These are phyloP conservation scores for Malassezia furfur DNA, from an alignment of 1,284 basidiomycete genomes.

Conservation along the genomic window DNA sequence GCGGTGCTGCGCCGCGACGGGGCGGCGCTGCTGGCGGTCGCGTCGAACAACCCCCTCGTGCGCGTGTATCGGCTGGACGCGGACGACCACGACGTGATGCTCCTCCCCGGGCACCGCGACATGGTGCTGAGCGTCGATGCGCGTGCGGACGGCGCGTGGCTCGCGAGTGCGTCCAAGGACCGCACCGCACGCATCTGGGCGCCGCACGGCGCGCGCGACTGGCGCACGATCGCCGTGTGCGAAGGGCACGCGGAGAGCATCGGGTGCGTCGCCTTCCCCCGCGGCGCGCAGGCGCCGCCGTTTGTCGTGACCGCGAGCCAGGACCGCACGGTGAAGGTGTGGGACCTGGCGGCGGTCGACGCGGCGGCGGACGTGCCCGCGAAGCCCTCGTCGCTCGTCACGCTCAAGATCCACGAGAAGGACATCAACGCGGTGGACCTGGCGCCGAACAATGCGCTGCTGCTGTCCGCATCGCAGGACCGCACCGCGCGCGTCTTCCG, in stretches of 20 bases:
- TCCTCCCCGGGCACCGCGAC: slow-evolving; percentile 60
- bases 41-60: slow-evolving; percentile 87
- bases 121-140: slow-evolving; percentile 79
- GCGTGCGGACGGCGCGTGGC: slow-evolving; percentile 59
- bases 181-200: slow-evolving; percentile 74
- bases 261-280: slow-evolving; percentile 68
- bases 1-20: slow-evolving; percentile 21
- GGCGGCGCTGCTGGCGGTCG: slow-evolving; percentile 70
- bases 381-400: slow-evolving; percentile 68
- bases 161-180: slow-evolving; percentile 89
- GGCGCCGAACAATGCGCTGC: slow-evolving; percentile 74
- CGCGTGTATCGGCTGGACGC: slow-evolving; percentile 62
- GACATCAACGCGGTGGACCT: slow-evolving; percentile 96
- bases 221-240: slow-evolving; percentile 73
- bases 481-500: slow-evolving; percentile 83
- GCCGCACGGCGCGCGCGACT: slow-evolving; percentile 50
- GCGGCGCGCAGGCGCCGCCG: slow-evolving; percentile 18
- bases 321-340: slow-evolving; percentile 96
- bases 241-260: slow-evolving; percentile 91
- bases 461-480: slow-evolving; percentile 93
- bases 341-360: slow-evolving; percentile 58
- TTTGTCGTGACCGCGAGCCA: slow-evolving; percentile 77
- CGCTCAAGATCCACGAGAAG: slow-evolving; percentile 89
- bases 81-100: slow-evolving; percentile 25
- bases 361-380: background rate